Conservation (phyloP, 768 basidiomycete species). For the Phylloporus arenicola region DNA sequence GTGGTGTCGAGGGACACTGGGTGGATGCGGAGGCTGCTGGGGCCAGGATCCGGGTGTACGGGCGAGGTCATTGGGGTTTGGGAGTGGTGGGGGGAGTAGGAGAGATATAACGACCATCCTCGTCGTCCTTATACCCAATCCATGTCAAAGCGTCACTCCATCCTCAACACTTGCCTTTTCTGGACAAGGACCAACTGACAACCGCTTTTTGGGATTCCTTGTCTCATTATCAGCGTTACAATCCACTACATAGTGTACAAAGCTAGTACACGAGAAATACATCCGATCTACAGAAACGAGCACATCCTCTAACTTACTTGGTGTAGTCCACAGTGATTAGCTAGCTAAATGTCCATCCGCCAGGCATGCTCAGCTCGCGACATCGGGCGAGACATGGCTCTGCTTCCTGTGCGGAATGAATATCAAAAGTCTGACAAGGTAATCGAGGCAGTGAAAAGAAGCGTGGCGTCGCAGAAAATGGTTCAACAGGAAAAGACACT, state of each 20-base stretch:
- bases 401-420: slow-evolving; percentile 15
- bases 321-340: neutral
- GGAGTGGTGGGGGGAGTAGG: neutral
- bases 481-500: slow-evolving; percentile 8
- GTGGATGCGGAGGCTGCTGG: slow-evolving; percentile 9
- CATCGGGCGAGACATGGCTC: slow-evolving; percentile 14
- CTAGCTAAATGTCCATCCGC: slow-evolving; percentile 34
- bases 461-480: slow-evolving; percentile 16
- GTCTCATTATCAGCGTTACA: slow-evolving; percentile 11
- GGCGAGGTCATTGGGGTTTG: slow-evolving; percentile 10
- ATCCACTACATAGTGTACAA: slow-evolving; percentile 13
- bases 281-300: slow-evolving; percentile 2
- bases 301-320: neutral
- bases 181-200: slow-evolving; percentile 24
- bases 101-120: slow-evolving; percentile 14
- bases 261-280: slow-evolving; percentile 7
- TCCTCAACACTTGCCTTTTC: slow-evolving; percentile 33
- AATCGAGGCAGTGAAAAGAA: slow-evolving; percentile 25
- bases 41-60: slow-evolving; percentile 14
- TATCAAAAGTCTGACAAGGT: slow-evolving; percentile 15
- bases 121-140: slow-evolving; percentile 19
- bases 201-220: slow-evolving; percentile 23
- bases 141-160: slow-evolving; percentile 28
- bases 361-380: slow-evolving; percentile 37
- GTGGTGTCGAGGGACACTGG: slow-evolving; percentile 14